Base-by-base conservation (phyloP, 257 asterid species). In the Voacanga thouarsii region DNA sequence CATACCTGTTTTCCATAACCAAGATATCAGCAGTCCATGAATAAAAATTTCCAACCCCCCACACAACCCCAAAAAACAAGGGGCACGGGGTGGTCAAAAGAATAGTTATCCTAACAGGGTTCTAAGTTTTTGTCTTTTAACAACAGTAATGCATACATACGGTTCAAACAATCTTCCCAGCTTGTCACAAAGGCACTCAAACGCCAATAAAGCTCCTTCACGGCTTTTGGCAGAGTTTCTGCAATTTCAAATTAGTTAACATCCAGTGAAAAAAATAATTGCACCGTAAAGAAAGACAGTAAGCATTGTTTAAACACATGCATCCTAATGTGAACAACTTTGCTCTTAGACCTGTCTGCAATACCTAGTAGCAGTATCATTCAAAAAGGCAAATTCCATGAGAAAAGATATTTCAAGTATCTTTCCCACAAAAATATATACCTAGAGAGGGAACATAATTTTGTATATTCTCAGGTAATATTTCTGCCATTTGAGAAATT, bases 161-260 rank as follows among this genome's bases (percentile, higher is more conserved):
- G 99, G 99, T 88, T 95, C 99, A 89, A 95, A 95, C 83, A 95
- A 78, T 87, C 90, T 90, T 80, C 99, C 99, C 59, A 95, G 96
- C 87, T 89, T 95, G 78, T 93, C 99, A 80, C 98, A 93, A 77
- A 95, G 89, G 85, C 99, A 95, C 81, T 95, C 99, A 81, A 95
- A 93, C 78, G 97, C 98, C 74, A 95, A 87, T 82, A 95, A 85
- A 78, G 99, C 94, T 79, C 99, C 99, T 86, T 95, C 99, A 72
- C 99, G 91, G 80, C 97, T 74, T 86, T 89, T 95, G 70, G 98
- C 99, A 77, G 96, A 90, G 82, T 85, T 90, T 90, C 99, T 95
- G 91, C 79, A 87, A 75, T 43, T 55, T 74, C 55, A 79, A 73
- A 77, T n/a, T 8, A 68, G 55, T 47, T 37, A 50, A 67, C 49